Evolutionary conservation across 148 eudicot species (phyloP).

Genomic region (Amaranthus hypochondriacus): DNA sequence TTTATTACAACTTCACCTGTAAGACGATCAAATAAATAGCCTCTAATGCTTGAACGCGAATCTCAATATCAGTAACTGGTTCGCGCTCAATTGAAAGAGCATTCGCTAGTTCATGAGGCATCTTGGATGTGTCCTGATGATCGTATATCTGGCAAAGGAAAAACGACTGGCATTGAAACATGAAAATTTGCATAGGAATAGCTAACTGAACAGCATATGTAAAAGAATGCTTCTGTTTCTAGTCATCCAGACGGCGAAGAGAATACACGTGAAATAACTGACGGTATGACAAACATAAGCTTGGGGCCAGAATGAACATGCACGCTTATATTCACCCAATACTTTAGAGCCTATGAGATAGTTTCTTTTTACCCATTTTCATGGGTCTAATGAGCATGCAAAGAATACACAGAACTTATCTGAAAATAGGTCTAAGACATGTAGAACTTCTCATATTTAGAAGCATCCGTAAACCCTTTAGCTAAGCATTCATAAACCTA

Average conservation of each 20-base stretch:
- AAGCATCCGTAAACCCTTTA: background rate
- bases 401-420: background rate
- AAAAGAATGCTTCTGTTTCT: background rate
- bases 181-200: background rate
- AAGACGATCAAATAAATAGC: slow-evolving; percentile 71
- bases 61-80: slow-evolving; percentile 63
- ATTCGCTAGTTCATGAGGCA: slow-evolving; percentile 88
- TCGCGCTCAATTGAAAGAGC: slow-evolving; percentile 95
- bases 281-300: background rate
- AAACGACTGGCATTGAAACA: slow-evolving; percentile 1
- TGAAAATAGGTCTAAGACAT: background rate
- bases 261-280: background rate
- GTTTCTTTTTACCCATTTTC: background rate
- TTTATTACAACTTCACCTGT: slow-evolving; percentile 47
- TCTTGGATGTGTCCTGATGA: slow-evolving; percentile 79
- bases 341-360: background rate
- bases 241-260: background rate
- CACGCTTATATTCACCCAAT: background rate
- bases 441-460: background rate
- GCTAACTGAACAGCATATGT: background rate
- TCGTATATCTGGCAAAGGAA: slow-evolving; percentile 49
- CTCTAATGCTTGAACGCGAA: slow-evolving; percentile 79
- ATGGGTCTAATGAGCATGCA: background rate
- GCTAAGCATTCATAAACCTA: slow-evolving; percentile 5
- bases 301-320: background rate